These are phyloP conservation scores for Arctium lappa DNA, from an alignment of 129 eudicot genomes.

Conservation along the genomic window DNA sequence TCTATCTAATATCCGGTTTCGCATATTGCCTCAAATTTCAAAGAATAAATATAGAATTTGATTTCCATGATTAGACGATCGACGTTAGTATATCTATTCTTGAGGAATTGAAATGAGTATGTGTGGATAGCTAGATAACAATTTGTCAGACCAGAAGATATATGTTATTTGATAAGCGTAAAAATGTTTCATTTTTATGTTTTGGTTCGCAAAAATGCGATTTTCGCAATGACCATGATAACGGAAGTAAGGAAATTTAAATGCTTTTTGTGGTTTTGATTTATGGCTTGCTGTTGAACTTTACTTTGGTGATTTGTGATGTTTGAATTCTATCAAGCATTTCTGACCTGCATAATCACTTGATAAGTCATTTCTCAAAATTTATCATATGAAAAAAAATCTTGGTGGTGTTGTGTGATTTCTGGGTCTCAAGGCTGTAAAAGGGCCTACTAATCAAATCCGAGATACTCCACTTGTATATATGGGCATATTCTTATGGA, in stretches of 20 bases:
- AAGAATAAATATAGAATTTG: neutral
- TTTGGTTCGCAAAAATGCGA: neutral
- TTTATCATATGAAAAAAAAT: neutral
- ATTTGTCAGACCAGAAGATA: neutral
- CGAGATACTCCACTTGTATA: neutral
- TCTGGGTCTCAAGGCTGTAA: neutral
- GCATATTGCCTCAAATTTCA: neutral
- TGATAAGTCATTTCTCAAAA: neutral
- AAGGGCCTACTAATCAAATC: neutral
- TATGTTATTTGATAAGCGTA: neutral
- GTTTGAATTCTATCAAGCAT: neutral
- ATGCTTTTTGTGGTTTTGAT: conserved; percentile 2
- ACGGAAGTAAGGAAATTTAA: neutral
- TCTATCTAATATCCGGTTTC: neutral
- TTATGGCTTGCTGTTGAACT: neutral
- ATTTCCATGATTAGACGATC: neutral
- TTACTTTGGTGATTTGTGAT: neutral
- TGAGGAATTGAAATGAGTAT: neutral
- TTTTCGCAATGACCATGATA: neutral
- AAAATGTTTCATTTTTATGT: neutral
- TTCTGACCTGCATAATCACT: neutral
- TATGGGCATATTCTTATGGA: neutral
- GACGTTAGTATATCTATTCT: neutral
- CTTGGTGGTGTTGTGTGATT: neutral
- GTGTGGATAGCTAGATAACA: conserved; percentile 2